Base-by-base conservation (phyloP, 2,329 filamentous ascomycete genomes). In the Fusarium pseudocircinatum region DNA sequence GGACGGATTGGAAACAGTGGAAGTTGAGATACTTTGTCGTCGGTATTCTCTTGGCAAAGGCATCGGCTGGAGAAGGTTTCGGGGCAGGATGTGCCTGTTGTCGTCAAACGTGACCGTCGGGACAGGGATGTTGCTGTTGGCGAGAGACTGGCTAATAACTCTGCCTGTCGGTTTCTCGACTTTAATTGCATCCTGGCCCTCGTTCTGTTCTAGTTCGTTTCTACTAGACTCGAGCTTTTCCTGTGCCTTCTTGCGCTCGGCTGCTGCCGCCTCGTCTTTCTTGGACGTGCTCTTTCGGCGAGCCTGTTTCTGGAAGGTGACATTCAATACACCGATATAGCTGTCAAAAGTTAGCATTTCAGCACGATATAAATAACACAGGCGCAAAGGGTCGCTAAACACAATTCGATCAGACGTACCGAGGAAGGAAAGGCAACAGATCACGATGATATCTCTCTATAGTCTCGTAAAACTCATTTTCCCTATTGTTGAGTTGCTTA, bases 391-490 rank as follows among this genome's bases (percentile, higher is more conserved):
- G 37, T 47, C 65, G 50, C 46, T 59, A 59, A 69, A 59, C 43
- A 56, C 50, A 61, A 34, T 58, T 53, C 39, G 67, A 62, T 43
- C 53, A 60, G 54, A 80, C 85, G 72, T 85, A 93, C 91, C 95
- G 94, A 73, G 96, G 96, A 73, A 99, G 87, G 80, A 98, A 99
- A 46, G 93, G 91, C 67, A 99, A 85, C 78, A 99, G 87, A 79
- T 97, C 93, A 73, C 95, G 94, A 82, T 99, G 96, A 75, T 94
- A 91, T 78, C 90, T 91, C 85, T 99, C 96, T 78, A 98, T 94
- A 61, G 92, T 96, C 83, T 99, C 96, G 82, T 99, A 99, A 81
- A 99, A 99, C 83, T 97, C 94, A 82, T 99, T 99, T 81, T 99
- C 96, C 78, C 96, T 90, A 81, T 97, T 99, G 82, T 97, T 99